Percentiles rank a stretch among this genome's conserved stretches.
Evolutionary conservation across 768 basidiomycete species (phyloP).

Genomic region (Baorangia bicolor): DNA sequence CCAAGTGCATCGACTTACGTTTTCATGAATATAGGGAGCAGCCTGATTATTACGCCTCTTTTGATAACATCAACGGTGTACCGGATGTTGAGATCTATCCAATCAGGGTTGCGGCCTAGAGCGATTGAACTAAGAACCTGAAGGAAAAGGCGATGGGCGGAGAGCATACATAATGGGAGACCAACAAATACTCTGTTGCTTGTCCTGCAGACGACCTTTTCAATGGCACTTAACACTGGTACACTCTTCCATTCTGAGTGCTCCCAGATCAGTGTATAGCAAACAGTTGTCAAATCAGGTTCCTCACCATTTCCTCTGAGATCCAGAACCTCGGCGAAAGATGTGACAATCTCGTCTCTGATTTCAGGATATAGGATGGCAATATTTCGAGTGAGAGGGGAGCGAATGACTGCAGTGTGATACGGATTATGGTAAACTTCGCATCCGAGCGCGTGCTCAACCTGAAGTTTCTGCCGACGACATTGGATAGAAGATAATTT

Average conservation of each 20-base stretch:
- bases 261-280: too few relatives aligned
- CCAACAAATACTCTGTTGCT: too few relatives aligned
- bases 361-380: constrained; percentile 39
- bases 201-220: constrained; percentile 38
- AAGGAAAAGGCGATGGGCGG: not conserved
- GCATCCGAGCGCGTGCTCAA: constrained; percentile 37
- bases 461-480: constrained; percentile 34
- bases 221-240: constrained; percentile 22
- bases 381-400: constrained; percentile 39
- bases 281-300: too few relatives aligned
- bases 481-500: not conserved
- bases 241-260: too few relatives aligned
- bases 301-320: too few relatives aligned
- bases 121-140: not conserved
- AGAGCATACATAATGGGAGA: too few relatives aligned
- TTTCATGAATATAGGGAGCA: constrained; percentile 34
- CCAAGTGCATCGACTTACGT: constrained; percentile 19
- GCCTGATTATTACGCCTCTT: too few relatives aligned
- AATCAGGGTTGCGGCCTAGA: too few relatives aligned
- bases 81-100: too few relatives aligned
- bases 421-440: constrained; percentile 27
- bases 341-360: too few relatives aligned
- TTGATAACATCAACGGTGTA: too few relatives aligned
- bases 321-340: too few relatives aligned
- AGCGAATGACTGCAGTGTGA: constrained; percentile 29